Conservation (phyloP, 805 yeast species). For the Saturnispora zaruensis region DNA sequence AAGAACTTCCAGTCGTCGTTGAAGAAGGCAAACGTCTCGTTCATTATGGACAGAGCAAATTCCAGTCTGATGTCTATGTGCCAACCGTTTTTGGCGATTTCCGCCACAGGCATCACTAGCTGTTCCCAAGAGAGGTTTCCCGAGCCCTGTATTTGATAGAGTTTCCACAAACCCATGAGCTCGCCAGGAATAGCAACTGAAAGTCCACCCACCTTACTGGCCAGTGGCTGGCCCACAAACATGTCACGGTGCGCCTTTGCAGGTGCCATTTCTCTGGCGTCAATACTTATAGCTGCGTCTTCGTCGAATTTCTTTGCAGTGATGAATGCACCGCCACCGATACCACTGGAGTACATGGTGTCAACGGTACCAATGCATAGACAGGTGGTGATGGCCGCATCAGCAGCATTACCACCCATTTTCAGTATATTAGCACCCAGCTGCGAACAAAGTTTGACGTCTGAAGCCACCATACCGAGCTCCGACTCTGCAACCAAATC, state of each 20-base stretch:
- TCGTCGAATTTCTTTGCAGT: conserved; percentile 34
- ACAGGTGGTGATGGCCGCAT: conserved; percentile 83
- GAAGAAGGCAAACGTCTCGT: conserved; percentile 25
- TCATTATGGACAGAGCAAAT: conserved; percentile 33
- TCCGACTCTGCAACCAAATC: conserved; percentile 33
- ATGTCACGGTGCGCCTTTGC: conserved; percentile 49
- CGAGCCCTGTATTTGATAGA: conserved; percentile 55
- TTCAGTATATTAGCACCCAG: conserved; percentile 50
- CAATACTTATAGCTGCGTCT: conserved; percentile 52
- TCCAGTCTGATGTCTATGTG: conserved; percentile 37
- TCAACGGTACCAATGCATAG: conserved; percentile 80
- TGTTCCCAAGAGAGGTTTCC: conserved; percentile 67
- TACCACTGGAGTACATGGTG: conserved; percentile 80
- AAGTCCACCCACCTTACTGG: conserved; percentile 73
- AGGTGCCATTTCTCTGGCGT: conserved; percentile 90
- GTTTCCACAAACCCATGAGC: conserved; percentile 64
- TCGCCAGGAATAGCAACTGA: conserved; percentile 92
- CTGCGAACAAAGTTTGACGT: conserved; percentile 52
- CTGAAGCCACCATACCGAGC: conserved; percentile 60
- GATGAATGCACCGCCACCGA: conserved; percentile 90
- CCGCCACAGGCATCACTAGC: conserved; percentile 66
- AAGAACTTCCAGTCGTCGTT: conserved; percentile 50
- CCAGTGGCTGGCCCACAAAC: conserved; percentile 40
- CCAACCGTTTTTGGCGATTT: conserved; percentile 61
- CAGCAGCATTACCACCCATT: conserved; percentile 77